Evolutionary conservation across 2,329 filamentous ascomycete species (phyloP).

Genomic region (Fusarium dimerum): DNA sequence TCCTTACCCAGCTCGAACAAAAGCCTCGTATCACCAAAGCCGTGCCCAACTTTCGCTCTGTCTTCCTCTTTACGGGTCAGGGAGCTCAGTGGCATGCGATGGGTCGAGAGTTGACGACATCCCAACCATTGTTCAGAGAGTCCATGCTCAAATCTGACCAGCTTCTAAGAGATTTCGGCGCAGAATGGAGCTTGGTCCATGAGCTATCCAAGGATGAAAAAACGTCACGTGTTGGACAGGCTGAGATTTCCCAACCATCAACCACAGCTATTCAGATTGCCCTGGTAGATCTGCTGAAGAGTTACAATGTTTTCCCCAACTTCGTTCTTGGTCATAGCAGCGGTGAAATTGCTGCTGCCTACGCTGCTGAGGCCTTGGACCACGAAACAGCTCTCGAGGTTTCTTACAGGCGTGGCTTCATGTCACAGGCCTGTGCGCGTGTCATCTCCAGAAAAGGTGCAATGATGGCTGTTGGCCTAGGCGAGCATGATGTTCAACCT

Average conservation of each 20-base stretch:
- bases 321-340: conserved; percentile 40
- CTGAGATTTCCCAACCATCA: conserved; percentile 38
- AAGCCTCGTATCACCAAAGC: conserved; percentile 11
- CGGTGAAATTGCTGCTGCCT: conserved; percentile 43
- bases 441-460: conserved; percentile 24
- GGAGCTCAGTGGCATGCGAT: conserved; percentile 39
- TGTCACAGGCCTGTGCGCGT: conserved; percentile 8
- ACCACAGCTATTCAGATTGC: conserved; percentile 46
- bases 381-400: conserved; percentile 11
- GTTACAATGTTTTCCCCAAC: conserved; percentile 30
- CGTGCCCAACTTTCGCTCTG: conserved; percentile 2
- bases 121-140: conserved; percentile 4
- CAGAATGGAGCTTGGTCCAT: conserved; percentile 24
- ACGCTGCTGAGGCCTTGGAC: conserved; percentile 22
- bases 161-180: conserved; percentile 3
- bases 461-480: conserved; percentile 44
- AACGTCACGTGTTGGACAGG: conserved; percentile 32
- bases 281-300: conserved; percentile 39
- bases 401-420: conserved; percentile 10
- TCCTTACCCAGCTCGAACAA: conserved; percentile 2
- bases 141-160: conserved; percentile 7
- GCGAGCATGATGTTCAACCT: conserved; percentile 28
- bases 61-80: conserved; percentile 37
- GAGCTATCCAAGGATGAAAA: conserved; percentile 19
- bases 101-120: conserved; percentile 25